These are phyloP conservation scores for Carex myosuroides DNA, from an alignment of 176 grass and related monocot species.

Conservation along the genomic window DNA sequence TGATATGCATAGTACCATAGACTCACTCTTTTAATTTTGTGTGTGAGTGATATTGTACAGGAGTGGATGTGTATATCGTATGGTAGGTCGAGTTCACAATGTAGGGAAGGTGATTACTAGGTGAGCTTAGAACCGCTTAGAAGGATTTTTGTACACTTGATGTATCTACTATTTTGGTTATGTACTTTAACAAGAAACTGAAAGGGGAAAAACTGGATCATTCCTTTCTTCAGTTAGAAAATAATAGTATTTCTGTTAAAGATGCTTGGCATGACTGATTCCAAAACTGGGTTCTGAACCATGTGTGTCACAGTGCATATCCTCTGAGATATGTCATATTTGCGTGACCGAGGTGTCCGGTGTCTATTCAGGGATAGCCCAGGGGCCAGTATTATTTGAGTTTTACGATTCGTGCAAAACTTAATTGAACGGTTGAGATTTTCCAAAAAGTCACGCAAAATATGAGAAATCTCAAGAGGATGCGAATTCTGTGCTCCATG, in stretches of 20 bases:
- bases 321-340: too few relatives aligned
- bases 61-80: slow-evolving; percentile 18
- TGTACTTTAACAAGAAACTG: slow-evolving; percentile 4
- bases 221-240: background rate
- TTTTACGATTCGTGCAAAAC: too few relatives aligned
- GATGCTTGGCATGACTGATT: background rate
- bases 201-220: too few relatives aligned
- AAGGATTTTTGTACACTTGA: background rate
- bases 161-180: slow-evolving; percentile 3
- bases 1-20: too few relatives aligned
- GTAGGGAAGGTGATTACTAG: slow-evolving; percentile 6
- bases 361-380: too few relatives aligned
- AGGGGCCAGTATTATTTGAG: too few relatives aligned
- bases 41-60: slow-evolving; percentile 3
- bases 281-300: background rate
- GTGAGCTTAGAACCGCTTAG: slow-evolving; percentile 20
- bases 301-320: too few relatives aligned
- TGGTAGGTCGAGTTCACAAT: slow-evolving; percentile 10
- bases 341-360: too few relatives aligned
- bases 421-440: too few relatives aligned
- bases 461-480: too few relatives aligned
- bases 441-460: too few relatives aligned
- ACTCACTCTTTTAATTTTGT: background rate
- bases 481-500: background rate
- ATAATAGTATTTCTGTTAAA: background rate